Percentiles rank a stretch among this genome's conserved stretches.
Conservation (phyloP, 306 rosid species). For the Argentina anserina region DNA sequence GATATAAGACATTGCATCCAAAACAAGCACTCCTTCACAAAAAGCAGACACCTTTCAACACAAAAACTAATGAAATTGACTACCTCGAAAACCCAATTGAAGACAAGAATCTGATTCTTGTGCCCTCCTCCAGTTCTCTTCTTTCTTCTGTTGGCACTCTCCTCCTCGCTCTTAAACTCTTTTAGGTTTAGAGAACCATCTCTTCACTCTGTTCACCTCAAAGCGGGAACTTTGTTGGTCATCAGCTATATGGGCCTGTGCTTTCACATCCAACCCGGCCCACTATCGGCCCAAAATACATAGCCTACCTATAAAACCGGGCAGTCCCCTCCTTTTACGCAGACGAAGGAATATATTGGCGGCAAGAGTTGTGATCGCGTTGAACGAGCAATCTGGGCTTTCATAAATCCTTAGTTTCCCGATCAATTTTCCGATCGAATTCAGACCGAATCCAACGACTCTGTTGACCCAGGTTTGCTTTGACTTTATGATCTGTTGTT, state of each 20-base stretch:
- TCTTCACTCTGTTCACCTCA: neutral
- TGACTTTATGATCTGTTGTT: neutral
- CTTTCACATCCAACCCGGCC: neutral
- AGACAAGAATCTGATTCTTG: neutral
- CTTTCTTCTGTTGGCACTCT: too few species aligned
- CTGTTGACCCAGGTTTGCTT: neutral
- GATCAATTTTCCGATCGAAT: neutral
- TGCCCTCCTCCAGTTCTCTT: neutral
- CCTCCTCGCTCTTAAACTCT: too few species aligned
- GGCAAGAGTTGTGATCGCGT: neutral
- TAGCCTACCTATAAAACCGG: rapidly evolving
- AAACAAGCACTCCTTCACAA: neutral
- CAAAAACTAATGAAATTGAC: neutral
- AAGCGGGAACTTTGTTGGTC: neutral
- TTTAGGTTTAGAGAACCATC: slow-evolving; percentile 1
- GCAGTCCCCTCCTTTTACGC: neutral
- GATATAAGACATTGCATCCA: neutral
- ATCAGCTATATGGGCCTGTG: neutral
- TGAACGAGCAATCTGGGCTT: neutral
- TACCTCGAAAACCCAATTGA: neutral
- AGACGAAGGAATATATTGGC: neutral
- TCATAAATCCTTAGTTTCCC: neutral
- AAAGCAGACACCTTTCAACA: neutral
- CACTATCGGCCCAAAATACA: neutral
- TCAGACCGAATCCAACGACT: neutral